phyloP scores from a whole-genome alignment of 495 filamentous ascomycete species.

The Usnea hakonensis region DNA sequence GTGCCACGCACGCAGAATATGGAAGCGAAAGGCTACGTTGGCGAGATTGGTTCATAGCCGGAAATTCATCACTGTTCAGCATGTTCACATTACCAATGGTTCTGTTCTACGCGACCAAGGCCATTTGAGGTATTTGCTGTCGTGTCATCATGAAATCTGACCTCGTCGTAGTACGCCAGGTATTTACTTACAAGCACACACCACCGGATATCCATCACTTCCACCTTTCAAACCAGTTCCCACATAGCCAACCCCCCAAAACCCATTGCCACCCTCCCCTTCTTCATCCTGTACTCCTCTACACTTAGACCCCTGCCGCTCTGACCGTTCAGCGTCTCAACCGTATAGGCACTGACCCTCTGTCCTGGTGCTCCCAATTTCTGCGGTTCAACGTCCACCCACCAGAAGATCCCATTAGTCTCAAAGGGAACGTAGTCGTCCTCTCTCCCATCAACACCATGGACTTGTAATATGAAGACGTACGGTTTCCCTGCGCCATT shows the following conservation, averaged over 20 bases:
- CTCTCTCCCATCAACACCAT: conserved; percentile 56
- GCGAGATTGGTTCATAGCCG: neutral
- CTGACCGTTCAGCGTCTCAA: conserved; percentile 54
- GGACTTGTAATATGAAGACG: conserved; percentile 56
- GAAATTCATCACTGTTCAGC: neutral
- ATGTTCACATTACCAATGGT: neutral
- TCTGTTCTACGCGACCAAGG: neutral
- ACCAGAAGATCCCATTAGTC: conserved; percentile 64
- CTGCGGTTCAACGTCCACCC: conserved; percentile 57
- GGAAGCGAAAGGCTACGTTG: neutral
- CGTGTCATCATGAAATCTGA: neutral
- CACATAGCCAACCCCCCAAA: conserved; percentile 59
- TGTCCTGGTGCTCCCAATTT: conserved; percentile 64
- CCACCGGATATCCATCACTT: neutral
- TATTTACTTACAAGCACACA: neutral
- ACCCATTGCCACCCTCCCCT: conserved; percentile 52
- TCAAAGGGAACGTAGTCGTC: conserved; percentile 61
- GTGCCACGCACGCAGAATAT: neutral
- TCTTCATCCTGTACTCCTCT: conserved; percentile 54
- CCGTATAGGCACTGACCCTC: conserved; percentile 51
- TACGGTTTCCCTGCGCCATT: conserved; percentile 57
- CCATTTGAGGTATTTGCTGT: neutral
- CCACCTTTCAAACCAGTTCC: conserved; percentile 50
- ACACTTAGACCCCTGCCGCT: conserved; percentile 62
- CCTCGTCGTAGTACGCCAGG: neutral